Evolutionary conservation across 495 filamentous ascomycete genomes (phyloP).

Genomic region (Hypoxylon subgilvum): DNA sequence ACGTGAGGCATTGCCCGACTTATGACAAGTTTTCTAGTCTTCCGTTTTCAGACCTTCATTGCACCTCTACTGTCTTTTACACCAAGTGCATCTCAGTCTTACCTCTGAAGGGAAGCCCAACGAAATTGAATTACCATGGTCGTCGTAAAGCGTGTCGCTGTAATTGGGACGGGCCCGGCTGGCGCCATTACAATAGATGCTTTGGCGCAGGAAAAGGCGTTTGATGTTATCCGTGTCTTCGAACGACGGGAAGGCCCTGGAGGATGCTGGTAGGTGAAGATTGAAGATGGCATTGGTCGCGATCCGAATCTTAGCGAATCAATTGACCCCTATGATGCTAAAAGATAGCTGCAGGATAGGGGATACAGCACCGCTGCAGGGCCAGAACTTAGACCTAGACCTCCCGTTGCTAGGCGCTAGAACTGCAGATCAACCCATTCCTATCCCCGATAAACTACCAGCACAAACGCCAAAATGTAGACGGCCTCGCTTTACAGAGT

Average conservation of each 20-base stretch:
- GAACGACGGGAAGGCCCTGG: slow-evolving; percentile 63
- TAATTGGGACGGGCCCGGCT: slow-evolving; percentile 65
- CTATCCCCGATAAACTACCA: slow-evolving; percentile 55
- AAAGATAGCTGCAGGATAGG: slow-evolving; percentile 49
- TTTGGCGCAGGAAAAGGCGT: slow-evolving; percentile 60
- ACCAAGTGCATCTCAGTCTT: neutral
- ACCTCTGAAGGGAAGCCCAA: too few species aligned
- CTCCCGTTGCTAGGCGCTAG: slow-evolving; percentile 51
- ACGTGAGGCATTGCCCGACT: too few species aligned
- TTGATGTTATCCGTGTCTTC: slow-evolving; percentile 64
- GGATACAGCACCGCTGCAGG: slow-evolving; percentile 43
- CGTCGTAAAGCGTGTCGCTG: slow-evolving; percentile 58
- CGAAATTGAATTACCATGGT: neutral
- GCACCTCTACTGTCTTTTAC: neutral
- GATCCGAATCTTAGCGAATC: neutral
- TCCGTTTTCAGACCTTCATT: too few species aligned
- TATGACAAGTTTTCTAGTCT: too few species aligned
- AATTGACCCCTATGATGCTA: neutral
- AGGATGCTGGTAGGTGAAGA: slow-evolving; percentile 61
- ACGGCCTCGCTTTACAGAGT: slow-evolving; percentile 58
- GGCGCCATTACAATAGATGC: slow-evolving; percentile 66
- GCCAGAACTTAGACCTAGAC: slow-evolving; percentile 33
- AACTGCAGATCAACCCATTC: slow-evolving; percentile 56
- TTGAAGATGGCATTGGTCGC: too few species aligned
- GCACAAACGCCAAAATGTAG: slow-evolving; percentile 49